These are phyloP conservation scores for Entoloma clypeatum DNA, from an alignment of 1,284 basidiomycete species.

Conservation along the genomic window DNA sequence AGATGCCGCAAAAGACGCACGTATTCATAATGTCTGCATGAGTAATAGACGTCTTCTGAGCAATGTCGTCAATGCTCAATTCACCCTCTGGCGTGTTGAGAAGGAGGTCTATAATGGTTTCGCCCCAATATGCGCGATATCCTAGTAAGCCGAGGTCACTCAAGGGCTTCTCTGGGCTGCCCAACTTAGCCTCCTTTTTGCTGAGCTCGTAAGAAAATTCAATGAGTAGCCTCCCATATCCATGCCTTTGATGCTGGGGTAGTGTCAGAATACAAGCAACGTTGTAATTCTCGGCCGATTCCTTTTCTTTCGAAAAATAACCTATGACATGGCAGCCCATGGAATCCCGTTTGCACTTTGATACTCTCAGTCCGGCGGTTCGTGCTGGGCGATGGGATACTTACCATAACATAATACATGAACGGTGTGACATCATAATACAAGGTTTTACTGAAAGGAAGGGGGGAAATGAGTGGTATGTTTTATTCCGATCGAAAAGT, in stretches of 20 bases:
- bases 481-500: constrained; percentile 18
- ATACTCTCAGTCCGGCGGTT: constrained; percentile 17
- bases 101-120: constrained; percentile 92
- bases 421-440: constrained; percentile 99
- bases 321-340: constrained; percentile 93
- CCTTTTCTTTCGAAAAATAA: constrained; percentile 99
- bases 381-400: constrained; percentile 22
- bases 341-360: constrained; percentile 82
- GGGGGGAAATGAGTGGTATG: constrained; percentile 25
- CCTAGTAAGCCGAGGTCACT: constrained; percentile 91
- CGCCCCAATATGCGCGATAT: constrained; percentile 97
- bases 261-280: constrained; percentile 98
- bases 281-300: constrained; percentile 97
- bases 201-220: constrained; percentile 98
- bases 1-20: constrained; percentile 47
- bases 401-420: constrained; percentile 97
- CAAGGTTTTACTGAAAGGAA: constrained; percentile 85
- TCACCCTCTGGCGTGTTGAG: constrained; percentile 68
- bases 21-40: constrained; percentile 98
- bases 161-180: constrained; percentile 97
- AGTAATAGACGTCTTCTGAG: constrained; percentile 94
- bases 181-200: constrained; percentile 94
- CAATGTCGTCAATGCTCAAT: constrained; percentile 95
- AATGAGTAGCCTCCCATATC: constrained; percentile 94
- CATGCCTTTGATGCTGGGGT: constrained; percentile 95